A percentile compares a stretch with the other conserved stretches of the same genome.
Conservation (phyloP, 1,284 basidiomycete species). For the Cryptococcus sp. region DNA sequence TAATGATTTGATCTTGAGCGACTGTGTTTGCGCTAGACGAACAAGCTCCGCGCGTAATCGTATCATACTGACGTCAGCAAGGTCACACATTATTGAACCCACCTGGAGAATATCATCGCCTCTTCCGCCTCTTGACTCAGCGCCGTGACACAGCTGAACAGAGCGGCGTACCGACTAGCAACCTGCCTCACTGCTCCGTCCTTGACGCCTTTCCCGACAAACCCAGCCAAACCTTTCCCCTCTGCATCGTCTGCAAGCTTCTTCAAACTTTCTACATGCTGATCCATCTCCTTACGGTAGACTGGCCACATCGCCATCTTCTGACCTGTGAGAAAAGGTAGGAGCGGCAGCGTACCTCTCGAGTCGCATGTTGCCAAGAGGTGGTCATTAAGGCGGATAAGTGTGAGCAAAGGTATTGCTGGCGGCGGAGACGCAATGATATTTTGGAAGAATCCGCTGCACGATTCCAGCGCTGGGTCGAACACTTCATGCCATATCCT, state of each 20-base stretch:
- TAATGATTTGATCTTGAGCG: slow-evolving; percentile 62
- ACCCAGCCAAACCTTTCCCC: slow-evolving; percentile 44
- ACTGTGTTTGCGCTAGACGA: slow-evolving; percentile 72
- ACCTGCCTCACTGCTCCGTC: slow-evolving; percentile 63
- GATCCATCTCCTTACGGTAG: slow-evolving; percentile 84
- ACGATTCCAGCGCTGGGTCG: slow-evolving; percentile 82
- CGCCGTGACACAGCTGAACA: slow-evolving; percentile 77
- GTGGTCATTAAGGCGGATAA: slow-evolving; percentile 83
- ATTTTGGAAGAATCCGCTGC: slow-evolving; percentile 54
- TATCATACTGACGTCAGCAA: slow-evolving; percentile 62
- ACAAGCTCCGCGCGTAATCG: slow-evolving; percentile 82
- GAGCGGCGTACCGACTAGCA: slow-evolving; percentile 67
- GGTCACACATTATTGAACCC: slow-evolving; percentile 11
- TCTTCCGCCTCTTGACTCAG: slow-evolving; percentile 78
- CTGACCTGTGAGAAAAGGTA: slow-evolving; percentile 73
- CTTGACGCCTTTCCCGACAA: slow-evolving; percentile 66
- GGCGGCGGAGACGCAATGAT: slow-evolving; percentile 60
- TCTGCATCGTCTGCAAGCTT: slow-evolving; percentile 73
- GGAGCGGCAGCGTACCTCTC: slow-evolving; percentile 73
- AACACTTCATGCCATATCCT: slow-evolving; percentile 84
- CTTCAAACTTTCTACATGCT: slow-evolving; percentile 75
- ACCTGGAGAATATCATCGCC: slow-evolving; percentile 94
- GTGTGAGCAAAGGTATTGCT: slow-evolving; percentile 72
- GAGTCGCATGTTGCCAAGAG: slow-evolving; percentile 70
- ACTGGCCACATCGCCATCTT: slow-evolving; percentile 85